Base-by-base conservation (phyloP, 306 rosid genomes). In the Cicer judaicum region DNA sequence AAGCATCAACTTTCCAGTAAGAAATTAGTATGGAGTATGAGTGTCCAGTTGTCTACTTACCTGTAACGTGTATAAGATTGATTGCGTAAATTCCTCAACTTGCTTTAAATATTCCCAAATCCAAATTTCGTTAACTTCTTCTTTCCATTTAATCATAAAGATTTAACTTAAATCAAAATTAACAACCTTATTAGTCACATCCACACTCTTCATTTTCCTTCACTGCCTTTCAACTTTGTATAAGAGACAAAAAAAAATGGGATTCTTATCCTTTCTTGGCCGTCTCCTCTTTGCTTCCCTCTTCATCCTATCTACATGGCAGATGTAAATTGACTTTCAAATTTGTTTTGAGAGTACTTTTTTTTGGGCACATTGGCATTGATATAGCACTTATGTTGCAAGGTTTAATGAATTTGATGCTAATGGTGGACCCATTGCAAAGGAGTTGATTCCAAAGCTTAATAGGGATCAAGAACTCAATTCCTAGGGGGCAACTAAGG, bases 301-400 rank as follows among this genome's bases (percentile, higher is more conserved):
- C 84, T 92, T 92, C 86, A 88, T 92, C 83, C 89, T 89, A 79
- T 89, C 97, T 11, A 96, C 97, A 7, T 86, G 90, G 89, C 95
- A 89, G 85, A 80, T 87, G 97, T 89, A 86, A 79, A 79, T 62
- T 65, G 57, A 68, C 18, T 62, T 59, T 49, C 46, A 74, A 34
- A n/a, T 57, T 19, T 80, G 12, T 50, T 68, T 70, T 68, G 10
- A 7, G 21, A 74, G 56, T 34, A 50, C 34, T 50, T 44, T 68
- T 56, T 16, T 49, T 10, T 19, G 1, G 1, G 64, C 59, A 21
- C 59, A 36, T 10, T 59, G 42, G 34, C 40, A 69, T 73, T 78
- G 81, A 80, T 49, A 19, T 43, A 9, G 44, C 49, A 7, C 74
- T 56, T 79, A 15, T 78, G 7, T 78, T 40, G 56, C 67, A 15